These are phyloP conservation scores for Tricharina praecox DNA, from an alignment of 495 filamentous ascomycete species.

Conservation along the genomic window DNA sequence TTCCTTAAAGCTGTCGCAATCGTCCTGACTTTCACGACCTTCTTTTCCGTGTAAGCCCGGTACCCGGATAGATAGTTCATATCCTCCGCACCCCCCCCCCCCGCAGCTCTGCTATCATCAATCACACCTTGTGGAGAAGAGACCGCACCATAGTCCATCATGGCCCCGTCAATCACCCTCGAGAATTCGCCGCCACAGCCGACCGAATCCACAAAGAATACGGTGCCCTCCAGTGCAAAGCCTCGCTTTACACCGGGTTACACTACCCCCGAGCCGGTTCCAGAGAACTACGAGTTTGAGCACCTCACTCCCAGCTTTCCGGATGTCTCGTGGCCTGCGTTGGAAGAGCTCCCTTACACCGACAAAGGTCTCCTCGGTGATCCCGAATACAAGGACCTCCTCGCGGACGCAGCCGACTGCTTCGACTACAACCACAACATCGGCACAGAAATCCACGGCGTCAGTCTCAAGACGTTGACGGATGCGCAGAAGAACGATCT, in stretches of 20 bases:
- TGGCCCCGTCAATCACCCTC: too few relatives aligned
- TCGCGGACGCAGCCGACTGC: conserved; percentile 27
- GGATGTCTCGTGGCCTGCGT: conserved; percentile 36
- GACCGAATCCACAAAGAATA: too few relatives aligned
- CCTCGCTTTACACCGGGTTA: conserved; percentile 32
- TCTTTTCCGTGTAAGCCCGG: too few relatives aligned
- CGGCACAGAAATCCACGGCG: conserved; percentile 51
- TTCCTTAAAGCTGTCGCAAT: too few relatives aligned
- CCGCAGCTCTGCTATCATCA: too few relatives aligned
- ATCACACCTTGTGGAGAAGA: too few relatives aligned
- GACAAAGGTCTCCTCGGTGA: conserved; percentile 42
- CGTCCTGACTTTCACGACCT: too few relatives aligned
- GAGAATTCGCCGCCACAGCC: too few relatives aligned
- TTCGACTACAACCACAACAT: conserved; percentile 26
- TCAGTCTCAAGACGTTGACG: conserved; percentile 49
- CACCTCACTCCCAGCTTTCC: conserved; percentile 42
- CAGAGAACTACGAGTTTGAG: conserved; percentile 39
- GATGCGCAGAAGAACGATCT: conserved; percentile 60
- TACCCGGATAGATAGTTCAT: too few relatives aligned
- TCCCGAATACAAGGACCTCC: conserved; percentile 36
- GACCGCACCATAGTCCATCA: too few relatives aligned
- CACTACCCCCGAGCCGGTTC: conserved; percentile 27
- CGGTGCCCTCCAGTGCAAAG: too few relatives aligned
- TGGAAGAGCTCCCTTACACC: conserved; percentile 35
- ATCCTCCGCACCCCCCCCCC: too few relatives aligned